Percentiles rank a stretch among this genome's conserved stretches.
Evolutionary conservation across 306 rosid species (phyloP).

Genomic region (Gynostemma pentaphyllum): DNA sequence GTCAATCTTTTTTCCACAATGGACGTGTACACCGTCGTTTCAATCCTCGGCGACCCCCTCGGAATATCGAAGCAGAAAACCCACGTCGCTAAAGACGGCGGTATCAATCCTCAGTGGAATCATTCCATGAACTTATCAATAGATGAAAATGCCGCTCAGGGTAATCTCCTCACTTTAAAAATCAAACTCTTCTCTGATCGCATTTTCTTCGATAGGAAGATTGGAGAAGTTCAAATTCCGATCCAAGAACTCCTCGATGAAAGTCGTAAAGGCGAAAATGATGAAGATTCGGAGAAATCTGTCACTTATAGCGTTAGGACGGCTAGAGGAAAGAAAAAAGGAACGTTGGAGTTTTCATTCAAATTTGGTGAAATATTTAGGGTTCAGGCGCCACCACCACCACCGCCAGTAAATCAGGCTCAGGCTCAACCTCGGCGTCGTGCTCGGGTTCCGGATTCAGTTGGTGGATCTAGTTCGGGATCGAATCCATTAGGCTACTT

Average conservation of each 20-base stretch:
- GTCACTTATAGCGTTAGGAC: constrained; percentile 19
- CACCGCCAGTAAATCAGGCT: not conserved
- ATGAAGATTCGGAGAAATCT: constrained; percentile 8
- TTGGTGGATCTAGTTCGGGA: too few relatives aligned
- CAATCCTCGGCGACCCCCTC: constrained; percentile 22
- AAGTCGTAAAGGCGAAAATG: not conserved
- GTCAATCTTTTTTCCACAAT: constrained; percentile 37
- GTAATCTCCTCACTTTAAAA: constrained; percentile 24
- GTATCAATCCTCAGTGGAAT: constrained; percentile 34
- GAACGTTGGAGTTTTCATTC: constrained; percentile 25
- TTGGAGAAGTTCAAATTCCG: constrained; percentile 28
- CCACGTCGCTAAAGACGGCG: constrained; percentile 26
- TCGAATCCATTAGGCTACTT: too few relatives aligned
- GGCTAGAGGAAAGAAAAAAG: constrained; percentile 23
- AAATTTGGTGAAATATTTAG: constrained; percentile 36
- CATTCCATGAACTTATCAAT: constrained; percentile 22
- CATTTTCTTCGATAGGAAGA: constrained; percentile 22
- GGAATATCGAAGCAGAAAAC: constrained; percentile 18
- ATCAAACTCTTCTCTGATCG: constrained; percentile 29
- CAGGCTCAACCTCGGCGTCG: too few relatives aligned
- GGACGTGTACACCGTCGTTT: constrained; percentile 45
- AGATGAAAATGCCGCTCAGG: constrained; percentile 14
- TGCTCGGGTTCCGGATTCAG: too few relatives aligned
- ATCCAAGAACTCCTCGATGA: constrained; percentile 24
- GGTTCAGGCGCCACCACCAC: constrained; percentile 9